Evolutionary conservation across 2,329 filamentous ascomycete species (phyloP).

Genomic region (Apiospora rasikravindrae): DNA sequence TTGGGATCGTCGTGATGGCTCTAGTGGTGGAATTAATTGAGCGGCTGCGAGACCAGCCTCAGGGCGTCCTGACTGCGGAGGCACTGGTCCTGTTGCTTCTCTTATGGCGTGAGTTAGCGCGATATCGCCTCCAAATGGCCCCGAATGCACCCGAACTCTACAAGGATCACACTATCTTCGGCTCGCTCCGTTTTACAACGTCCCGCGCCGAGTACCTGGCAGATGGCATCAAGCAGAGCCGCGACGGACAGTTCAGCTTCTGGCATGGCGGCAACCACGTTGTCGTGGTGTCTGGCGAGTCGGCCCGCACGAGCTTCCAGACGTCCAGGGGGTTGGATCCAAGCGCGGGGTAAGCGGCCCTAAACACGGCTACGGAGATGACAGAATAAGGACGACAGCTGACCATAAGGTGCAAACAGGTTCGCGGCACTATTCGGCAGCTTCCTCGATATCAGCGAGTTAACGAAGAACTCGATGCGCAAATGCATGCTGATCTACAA

Average conservation of each 20-base stretch:
- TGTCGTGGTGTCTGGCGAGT: conserved; percentile 20
- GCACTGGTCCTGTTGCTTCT: not conserved
- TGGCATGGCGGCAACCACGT: conserved; percentile 22
- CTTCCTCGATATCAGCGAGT: conserved; percentile 20
- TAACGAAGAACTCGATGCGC: conserved; percentile 18
- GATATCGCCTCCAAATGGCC: not conserved
- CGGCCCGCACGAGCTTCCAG: conserved; percentile 18
- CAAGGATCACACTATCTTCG: conserved; percentile 7
- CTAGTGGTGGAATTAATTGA: not conserved
- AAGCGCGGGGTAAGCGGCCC: conserved; percentile 9
- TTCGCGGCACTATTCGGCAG: conserved; percentile 18
- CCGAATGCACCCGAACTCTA: conserved; percentile 4
- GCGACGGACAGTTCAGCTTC: conserved; percentile 19
- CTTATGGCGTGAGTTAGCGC: not conserved
- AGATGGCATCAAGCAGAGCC: conserved; percentile 5
- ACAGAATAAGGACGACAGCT: too few species aligned
- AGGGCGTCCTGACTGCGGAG: not conserved
- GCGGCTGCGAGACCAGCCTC: not conserved
- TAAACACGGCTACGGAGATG: too few species aligned
- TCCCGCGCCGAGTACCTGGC: conserved; percentile 18
- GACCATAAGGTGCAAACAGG: not conserved
- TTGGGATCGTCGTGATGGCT: not conserved
- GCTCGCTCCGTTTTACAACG: conserved; percentile 13
- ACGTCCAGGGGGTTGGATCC: conserved; percentile 19
- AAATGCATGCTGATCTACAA: conserved; percentile 17